Percentiles rank a stretch among this genome's conserved stretches.
Conservation (phyloP, 1,284 basidiomycete species). For the Ganoderma leucocontextum region DNA sequence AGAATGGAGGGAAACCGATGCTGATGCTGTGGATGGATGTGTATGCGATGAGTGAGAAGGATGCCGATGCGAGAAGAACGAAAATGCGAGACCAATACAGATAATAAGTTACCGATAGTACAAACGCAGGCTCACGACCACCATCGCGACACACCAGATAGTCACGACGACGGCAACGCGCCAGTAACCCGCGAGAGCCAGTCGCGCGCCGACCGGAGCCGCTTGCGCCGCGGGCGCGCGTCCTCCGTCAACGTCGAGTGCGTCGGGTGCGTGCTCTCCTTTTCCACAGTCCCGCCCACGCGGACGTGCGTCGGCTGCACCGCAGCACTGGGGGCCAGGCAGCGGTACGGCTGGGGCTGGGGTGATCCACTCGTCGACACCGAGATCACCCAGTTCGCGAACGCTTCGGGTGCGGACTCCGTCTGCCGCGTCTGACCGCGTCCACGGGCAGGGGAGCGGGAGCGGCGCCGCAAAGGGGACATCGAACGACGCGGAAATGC, state of each 20-base stretch:
- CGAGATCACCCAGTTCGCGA: slow-evolving; percentile 42
- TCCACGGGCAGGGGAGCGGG: slow-evolving; percentile 40
- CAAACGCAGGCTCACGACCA: slow-evolving; percentile 18
- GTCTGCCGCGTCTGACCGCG: slow-evolving; percentile 33
- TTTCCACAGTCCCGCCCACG: slow-evolving; percentile 18
- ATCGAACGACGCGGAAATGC: slow-evolving; percentile 49
- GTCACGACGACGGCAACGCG: slow-evolving; percentile 48
- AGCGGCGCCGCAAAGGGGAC: slow-evolving; percentile 39
- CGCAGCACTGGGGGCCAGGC: slow-evolving; percentile 31
- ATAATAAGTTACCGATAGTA: slow-evolving; percentile 28
- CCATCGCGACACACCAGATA: slow-evolving; percentile 25
- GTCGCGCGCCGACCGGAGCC: slow-evolving; percentile 58
- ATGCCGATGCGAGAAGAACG: slow-evolving; percentile 29
- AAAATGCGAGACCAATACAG: slow-evolving; percentile 28
- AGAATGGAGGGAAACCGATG: slow-evolving; percentile 23
- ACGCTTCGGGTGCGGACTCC: slow-evolving; percentile 34
- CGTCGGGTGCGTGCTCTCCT: slow-evolving; percentile 31
- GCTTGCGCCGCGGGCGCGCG: slow-evolving; percentile 49
- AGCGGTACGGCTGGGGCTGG: slow-evolving; percentile 37
- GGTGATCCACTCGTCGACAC: slow-evolving; percentile 40
- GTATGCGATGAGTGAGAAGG: slow-evolving; percentile 24
- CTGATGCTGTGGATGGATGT: slow-evolving; percentile 22
- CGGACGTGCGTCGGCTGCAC: slow-evolving; percentile 26
- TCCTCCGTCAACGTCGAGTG: slow-evolving; percentile 38
- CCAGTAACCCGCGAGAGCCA: slow-evolving; percentile 67